These are phyloP conservation scores for Solanum sejunctum DNA, from an alignment of 257 asterid genomes.

Conservation along the genomic window DNA sequence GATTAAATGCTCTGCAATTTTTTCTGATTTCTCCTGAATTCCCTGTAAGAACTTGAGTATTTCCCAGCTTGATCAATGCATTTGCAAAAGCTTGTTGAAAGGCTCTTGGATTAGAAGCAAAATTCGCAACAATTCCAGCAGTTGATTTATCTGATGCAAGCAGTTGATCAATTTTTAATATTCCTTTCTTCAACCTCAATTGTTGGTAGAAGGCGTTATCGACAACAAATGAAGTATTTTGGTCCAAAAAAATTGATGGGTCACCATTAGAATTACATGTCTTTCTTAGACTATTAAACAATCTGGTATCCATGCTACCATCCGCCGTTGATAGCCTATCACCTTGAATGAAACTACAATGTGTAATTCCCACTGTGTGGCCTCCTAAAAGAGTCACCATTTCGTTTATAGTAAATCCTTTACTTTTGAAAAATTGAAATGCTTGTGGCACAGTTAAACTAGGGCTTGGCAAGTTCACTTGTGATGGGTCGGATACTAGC, in stretches of 20 bases:
- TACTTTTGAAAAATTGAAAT: conserved; percentile 22
- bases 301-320: conserved; percentile 34
- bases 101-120: conserved; percentile 3
- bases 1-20: conserved; percentile 15
- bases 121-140: not conserved
- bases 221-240: conserved; percentile 37
- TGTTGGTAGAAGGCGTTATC: conserved; percentile 60
- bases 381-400: conserved; percentile 75
- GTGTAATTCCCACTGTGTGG: conserved; percentile 69
- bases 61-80: conserved; percentile 23
- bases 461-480: conserved; percentile 60
- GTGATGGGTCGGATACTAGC: conserved; percentile 19
- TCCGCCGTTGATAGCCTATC: conserved; percentile 42
- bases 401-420: conserved; percentile 35
- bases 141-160: conserved; percentile 34
- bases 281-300: conserved; percentile 27
- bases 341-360: conserved; percentile 43
- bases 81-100: conserved; percentile 3
- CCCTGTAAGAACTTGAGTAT: conserved; percentile 13
- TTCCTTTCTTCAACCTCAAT: conserved; percentile 33
- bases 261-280: conserved; percentile 33
- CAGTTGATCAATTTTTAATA: conserved; percentile 53
- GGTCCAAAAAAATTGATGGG: conserved; percentile 50
- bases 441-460: conserved; percentile 17
- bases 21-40: conserved; percentile 18